Evolutionary conservation across 768 basidiomycete genomes (phyloP), one percentile per base, ranked within the genome.

Genomic region (Mycena leptocephala): DNA sequence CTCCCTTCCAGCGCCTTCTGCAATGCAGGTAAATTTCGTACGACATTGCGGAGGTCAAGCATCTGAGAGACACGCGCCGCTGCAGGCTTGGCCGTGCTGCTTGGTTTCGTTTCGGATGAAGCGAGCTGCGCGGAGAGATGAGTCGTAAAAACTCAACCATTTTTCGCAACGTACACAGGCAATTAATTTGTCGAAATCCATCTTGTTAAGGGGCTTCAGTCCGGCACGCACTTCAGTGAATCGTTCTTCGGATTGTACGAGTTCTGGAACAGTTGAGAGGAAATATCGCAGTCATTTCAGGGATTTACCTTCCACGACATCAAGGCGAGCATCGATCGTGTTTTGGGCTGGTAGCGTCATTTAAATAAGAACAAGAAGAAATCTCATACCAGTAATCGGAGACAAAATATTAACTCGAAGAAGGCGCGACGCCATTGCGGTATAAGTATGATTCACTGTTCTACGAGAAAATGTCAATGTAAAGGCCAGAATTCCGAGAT

Each of bases 101-200:
- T 88, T 10, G 87, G 85, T 26, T 89, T 88, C 4, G 90, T 88
- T 84, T 95, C 94, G 18, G 90, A 91, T 0, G 92, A 88, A 2
- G 90, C 92, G 37, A 96, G 90, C 95, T 96, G 67, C n/a, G 53
- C 37, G 14, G 64, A 24, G 20, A 41, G 58, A 26, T 41, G 26
- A 69, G 61, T 74, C 22, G 3, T n/a, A n/a, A 11, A 28, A 51
- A 53, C 39, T 24, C 28, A 33, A 28, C 61, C 35, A 20, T 35
- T 41, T 41, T 61, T 26, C 14, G 32, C 37, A 30, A 77, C 88
- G 74, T 79, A 94, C 95, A 32, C 91, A 91, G 59, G 90, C 92
- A 41, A 96, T 94, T 9, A 98, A 85, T 81, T 95, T 97, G 83
- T 99, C 97, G 32, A 98, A 90, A 79, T 99, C 98, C 82, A 95